A percentile compares a stretch with the other conserved stretches of the same genome.
Conservation (phyloP, 352 stramenopile genomes). For the Globisporangium camurandrum region DNA sequence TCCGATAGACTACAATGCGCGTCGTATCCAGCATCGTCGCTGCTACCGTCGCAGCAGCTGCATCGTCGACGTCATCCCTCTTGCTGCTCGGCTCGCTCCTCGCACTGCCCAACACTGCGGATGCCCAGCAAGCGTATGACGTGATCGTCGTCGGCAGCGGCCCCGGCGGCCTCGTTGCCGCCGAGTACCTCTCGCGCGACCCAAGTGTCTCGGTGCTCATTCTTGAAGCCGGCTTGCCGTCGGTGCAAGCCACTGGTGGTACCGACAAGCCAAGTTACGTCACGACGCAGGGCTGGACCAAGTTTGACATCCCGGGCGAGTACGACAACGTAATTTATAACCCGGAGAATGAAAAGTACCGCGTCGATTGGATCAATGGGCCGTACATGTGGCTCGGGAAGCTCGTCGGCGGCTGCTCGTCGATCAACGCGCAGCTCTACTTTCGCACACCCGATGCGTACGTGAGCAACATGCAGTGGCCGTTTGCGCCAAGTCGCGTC, state of each 20-base stretch:
- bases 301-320: slow-evolving; percentile 67
- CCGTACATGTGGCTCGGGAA: slow-evolving; percentile 56
- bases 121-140: slow-evolving; percentile 12
- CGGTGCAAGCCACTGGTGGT: slow-evolving; percentile 35
- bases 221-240: slow-evolving; percentile 25
- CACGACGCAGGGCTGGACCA: slow-evolving; percentile 25
- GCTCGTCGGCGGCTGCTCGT: slow-evolving; percentile 68
- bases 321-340: slow-evolving; percentile 50
- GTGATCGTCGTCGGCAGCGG: slow-evolving; percentile 25
- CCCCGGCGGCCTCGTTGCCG: slow-evolving; percentile 19
- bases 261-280: slow-evolving; percentile 40
- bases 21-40: no score
- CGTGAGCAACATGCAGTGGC: slow-evolving; percentile 27
- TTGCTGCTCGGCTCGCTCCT: no score
- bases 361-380: slow-evolving; percentile 30
- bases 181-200: slow-evolving; percentile 22
- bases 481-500: slow-evolving; percentile 43
- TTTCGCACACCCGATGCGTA: slow-evolving; percentile 56
- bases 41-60: no score
- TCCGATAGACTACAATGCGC: no score
- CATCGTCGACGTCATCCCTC: no score
- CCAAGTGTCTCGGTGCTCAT: slow-evolving; percentile 20
- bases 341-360: slow-evolving; percentile 30
- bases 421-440: slow-evolving; percentile 74
- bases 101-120: not conserved